Conservation (phyloP, 768 basidiomycete species). For the Naematelia aurantialba region DNA sequence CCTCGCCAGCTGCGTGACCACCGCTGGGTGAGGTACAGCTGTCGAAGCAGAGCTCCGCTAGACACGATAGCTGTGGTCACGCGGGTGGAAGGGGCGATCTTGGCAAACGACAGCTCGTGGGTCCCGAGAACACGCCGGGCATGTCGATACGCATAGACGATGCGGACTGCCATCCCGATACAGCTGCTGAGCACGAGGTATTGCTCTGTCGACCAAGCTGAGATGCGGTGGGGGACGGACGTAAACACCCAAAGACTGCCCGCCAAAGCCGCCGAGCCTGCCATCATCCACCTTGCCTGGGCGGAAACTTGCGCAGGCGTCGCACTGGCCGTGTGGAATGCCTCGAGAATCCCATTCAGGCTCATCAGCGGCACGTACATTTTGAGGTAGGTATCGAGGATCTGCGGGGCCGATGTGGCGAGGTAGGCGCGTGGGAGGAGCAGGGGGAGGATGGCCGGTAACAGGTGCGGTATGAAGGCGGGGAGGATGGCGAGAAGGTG, state of each 20-base stretch:
- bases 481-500: conserved; percentile 66
- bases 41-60: conserved; percentile 7
- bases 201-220: conserved; percentile 4
- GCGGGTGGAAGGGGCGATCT: background rate
- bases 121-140: conserved; percentile 4
- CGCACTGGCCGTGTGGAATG: conserved; percentile 79
- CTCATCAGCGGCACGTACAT: conserved; percentile 87
- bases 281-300: conserved; percentile 75
- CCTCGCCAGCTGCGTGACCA: conserved; percentile 19
- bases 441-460: conserved; percentile 65
- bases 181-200: conserved; percentile 37
- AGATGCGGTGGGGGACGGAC: background rate
- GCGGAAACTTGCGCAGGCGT: conserved; percentile 61
- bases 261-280: conserved; percentile 65
- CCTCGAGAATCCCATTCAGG: conserved; percentile 85
- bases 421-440: conserved; percentile 61
- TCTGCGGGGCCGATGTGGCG: conserved; percentile 71
- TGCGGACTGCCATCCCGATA: conserved; percentile 38
- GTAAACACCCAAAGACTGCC: background rate
- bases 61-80: background rate
- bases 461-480: conserved; percentile 70
- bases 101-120: background rate
- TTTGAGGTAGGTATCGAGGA: conserved; percentile 69
- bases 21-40: conserved; percentile 3
- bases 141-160: conserved; percentile 36